phyloP scores from a whole-genome alignment of 208 protist genomes.

The Vickermania spadyakhi region DNA sequence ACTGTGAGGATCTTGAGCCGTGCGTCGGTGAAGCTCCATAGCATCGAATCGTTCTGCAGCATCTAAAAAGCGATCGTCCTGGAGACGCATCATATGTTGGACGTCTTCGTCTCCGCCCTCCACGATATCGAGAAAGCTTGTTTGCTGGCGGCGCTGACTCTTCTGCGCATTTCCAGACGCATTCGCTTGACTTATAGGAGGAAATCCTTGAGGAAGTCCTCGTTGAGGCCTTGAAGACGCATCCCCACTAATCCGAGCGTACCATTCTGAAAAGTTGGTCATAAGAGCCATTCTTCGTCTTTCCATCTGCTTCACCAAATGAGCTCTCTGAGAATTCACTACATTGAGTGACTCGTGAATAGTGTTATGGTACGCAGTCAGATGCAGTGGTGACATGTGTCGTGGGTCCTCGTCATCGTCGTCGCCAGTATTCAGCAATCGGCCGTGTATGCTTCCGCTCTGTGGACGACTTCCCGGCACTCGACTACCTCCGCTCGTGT shows the following conservation, averaged over 20 bases:
- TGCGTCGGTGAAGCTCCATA: constrained; percentile 9
- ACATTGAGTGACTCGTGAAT: constrained; percentile 8
- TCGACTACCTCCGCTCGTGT: not conserved
- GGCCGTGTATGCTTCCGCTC: not conserved
- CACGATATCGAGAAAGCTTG: not conserved
- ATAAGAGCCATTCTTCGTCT: constrained; percentile 30
- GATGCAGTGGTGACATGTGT: constrained; percentile 1
- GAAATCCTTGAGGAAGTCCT: not conserved
- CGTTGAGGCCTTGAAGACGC: not conserved
- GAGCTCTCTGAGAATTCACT: constrained; percentile 16
- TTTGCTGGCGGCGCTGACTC: not conserved
- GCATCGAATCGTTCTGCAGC: constrained; percentile 24
- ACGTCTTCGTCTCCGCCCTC: not conserved
- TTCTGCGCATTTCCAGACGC: not conserved
- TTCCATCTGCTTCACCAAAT: constrained; percentile 19
- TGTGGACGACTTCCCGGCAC: not conserved
- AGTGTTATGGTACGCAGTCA: not conserved
- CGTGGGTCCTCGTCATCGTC: not conserved
- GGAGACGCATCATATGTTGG: not conserved
- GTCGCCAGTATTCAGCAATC: not conserved
- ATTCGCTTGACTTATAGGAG: not conserved
- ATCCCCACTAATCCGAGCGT: constrained; percentile 8
- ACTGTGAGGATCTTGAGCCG: constrained; percentile 21
- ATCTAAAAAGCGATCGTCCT: constrained; percentile 14
- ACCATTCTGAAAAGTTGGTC: constrained; percentile 48